Percentiles rank a stretch among this genome's conserved stretches.
Evolutionary conservation across 768 basidiomycete genomes (phyloP).

Genomic region (Tephrocybe sp.): DNA sequence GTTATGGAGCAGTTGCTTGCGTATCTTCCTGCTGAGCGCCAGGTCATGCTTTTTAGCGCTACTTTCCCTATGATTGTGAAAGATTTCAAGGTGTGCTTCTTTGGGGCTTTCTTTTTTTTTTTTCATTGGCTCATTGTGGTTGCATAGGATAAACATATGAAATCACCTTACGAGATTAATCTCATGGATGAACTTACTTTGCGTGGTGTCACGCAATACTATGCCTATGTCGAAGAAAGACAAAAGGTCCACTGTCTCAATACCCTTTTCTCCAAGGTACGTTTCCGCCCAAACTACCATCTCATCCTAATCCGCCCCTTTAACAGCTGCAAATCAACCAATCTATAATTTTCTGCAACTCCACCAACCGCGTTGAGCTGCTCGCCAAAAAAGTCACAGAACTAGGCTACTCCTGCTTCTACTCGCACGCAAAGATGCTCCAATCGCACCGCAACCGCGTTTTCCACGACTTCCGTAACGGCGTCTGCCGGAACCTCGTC

Average conservation of each 20-base stretch:
- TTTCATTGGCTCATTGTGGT: conserved; percentile 10
- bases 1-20: conserved; percentile 95
- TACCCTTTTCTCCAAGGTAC: conserved; percentile 96
- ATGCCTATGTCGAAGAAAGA: conserved; percentile 97
- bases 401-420: conserved; percentile 99
- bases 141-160: conserved; percentile 91
- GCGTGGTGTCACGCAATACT: conserved; percentile 98
- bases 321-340: conserved; percentile 98
- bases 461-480: conserved; percentile 99
- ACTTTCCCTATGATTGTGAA: conserved; percentile 99
- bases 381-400: conserved; percentile 99
- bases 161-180: conserved; percentile 94
- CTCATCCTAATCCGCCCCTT: conserved; percentile 3
- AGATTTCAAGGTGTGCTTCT: conserved; percentile 82
- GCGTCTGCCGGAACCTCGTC: conserved; percentile 97
- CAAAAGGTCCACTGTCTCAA: conserved; percentile 99
- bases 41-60: conserved; percentile 99
- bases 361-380: conserved; percentile 98
- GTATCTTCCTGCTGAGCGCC: conserved; percentile 79
- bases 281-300: conserved; percentile 13
- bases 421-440: conserved; percentile 99
- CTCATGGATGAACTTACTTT: conserved; percentile 99
- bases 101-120: not conserved
- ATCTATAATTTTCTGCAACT: conserved; percentile 99
- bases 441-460: conserved; percentile 98